Base-by-base conservation (phyloP, 805 yeast species). In the Metschnikowia dekortorum region DNA sequence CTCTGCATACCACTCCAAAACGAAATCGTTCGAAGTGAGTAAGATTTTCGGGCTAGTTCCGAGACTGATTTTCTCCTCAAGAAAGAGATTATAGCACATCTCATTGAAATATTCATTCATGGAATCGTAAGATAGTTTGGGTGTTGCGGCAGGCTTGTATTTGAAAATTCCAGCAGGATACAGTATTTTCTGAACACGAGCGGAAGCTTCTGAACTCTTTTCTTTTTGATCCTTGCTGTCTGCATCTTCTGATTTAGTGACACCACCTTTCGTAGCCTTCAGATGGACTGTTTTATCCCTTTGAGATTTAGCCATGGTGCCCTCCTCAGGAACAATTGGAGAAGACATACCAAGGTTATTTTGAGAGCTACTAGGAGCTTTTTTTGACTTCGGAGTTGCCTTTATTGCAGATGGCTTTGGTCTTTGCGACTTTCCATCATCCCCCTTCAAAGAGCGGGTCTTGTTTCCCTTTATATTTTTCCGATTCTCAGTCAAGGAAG, bases 81-180 rank as follows among this genome's bases (percentile, higher is more conserved):
- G 68, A 52, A 81, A 83, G 49, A 85, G 62, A 47, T 83, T 83
- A 63, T 78, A 78, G 48, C 85, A 76, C 70, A 83, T 78, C 54
- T 81, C 83, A 53, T 76, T 68, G 60, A 77, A 79, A 59, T 85
- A 85, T 16, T 75, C 73, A 8, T 71, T 66, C 56, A 84, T 60
- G 30, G 77, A 68, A 9, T 78, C 78, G 57, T 79, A 84, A 0
- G 73, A 65, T 45, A 79, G 65, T 46, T 68, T 69, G 4, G 84
- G 80, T 4, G 57, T 63, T 28, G 60, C 55, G 2, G 77, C 65
- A 6, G 74, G 73, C 39, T 60, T 63, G 40, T 62, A 67, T 35
- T 63, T 61, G 10, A 59, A 48, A 18, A 74, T 62, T 8, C 65
- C 68, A 0, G 65, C 55, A 5, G 74, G 72, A 16, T 42, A 42